Base-by-base conservation (phyloP, 371 early-diverging fungal species). In the Zopfochytrium polystomum region DNA sequence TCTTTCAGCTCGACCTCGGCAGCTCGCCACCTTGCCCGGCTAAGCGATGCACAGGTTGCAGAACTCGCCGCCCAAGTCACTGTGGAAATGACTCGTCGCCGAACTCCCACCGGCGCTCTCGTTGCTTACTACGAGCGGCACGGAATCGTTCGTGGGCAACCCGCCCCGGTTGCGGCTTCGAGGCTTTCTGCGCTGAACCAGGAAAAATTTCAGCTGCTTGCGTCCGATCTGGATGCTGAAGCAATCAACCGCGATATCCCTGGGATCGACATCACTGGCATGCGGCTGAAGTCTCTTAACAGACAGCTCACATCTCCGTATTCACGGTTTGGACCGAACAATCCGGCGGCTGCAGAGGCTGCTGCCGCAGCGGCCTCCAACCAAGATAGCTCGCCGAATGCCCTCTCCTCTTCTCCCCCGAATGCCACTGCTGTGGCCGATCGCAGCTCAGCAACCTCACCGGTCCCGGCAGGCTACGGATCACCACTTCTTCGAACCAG, bases 161-260 rank as follows among this genome's bases (percentile, higher is more conserved):
- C 50, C 42, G 20, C 29, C 47, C 52, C 46, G 1, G 48, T 52
- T 43, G 62, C 67, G 11, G 55, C 62, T 15, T 56, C 67, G 20
- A 30, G 67, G 0, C 51, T 66, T 7, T 61, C 67, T 13, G 47
- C 47, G 31, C 60, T 66, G 67, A 55, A 61, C 7, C 56, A 66
- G 53, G 61, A 60, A 18, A 57, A 66, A 38, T 66, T 66, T 34
- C 33, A 49, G 42, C 34, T 66, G 25, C 57, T 66, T 26, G 62
- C 67, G 30, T 57, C 58, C 30, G 67, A 66, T 51, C 47, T 66
- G 22, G 61, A 66, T 32, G 46, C 54, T 6, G 67, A 66, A 38
- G 67, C 67, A 15, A 20, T 38, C 2, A 55, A 62, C 26, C 34
- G 67, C 51, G 58, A 66, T 34, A 60, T 66, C 23, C 67, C 67